phyloP scores from a whole-genome alignment of 1,139 yeast genomes.

The Yamadazyma blattariae region DNA sequence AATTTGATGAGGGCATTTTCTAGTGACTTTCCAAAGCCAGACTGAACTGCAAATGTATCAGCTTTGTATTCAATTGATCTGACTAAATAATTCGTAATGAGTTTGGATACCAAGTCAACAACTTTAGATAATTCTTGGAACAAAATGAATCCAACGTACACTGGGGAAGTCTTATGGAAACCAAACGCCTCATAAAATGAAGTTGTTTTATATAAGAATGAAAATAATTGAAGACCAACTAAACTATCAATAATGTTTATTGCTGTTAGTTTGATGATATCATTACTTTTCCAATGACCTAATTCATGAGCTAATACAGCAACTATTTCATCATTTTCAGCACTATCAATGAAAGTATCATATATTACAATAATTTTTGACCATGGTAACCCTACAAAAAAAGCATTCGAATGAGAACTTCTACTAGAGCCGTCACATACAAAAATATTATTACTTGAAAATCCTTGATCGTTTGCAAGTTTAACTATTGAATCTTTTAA shows the following conservation, averaged over 20 bases:
- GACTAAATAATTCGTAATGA: constrained; percentile 1
- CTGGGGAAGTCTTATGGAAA: constrained; percentile 2
- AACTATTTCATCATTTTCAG: constrained; percentile 64
- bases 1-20: constrained; percentile 6
- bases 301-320: constrained; percentile 90
- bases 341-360: constrained; percentile 72
- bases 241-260: neutral
- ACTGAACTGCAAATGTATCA: constrained; percentile 6
- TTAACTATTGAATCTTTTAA: too few relatives aligned
- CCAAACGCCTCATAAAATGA: constrained; percentile 5
- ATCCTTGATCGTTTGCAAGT: too few relatives aligned
- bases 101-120: constrained; percentile 2
- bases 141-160: constrained; percentile 6
- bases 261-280: constrained; percentile 23
- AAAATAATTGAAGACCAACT: neutral
- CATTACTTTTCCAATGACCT: constrained; percentile 85
- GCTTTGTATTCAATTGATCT: constrained; percentile 10
- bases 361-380: constrained; percentile 78
- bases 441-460: constrained; percentile 37
- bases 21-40: constrained; percentile 6
- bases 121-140: constrained; percentile 3
- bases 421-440: constrained; percentile 86
- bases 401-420: constrained; percentile 86
- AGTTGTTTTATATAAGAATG: neutral
- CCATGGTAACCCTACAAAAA: too few relatives aligned